Evolutionary conservation across 179 eudicot genomes (phyloP).

Genomic region (Amaranthus tricolor): DNA sequence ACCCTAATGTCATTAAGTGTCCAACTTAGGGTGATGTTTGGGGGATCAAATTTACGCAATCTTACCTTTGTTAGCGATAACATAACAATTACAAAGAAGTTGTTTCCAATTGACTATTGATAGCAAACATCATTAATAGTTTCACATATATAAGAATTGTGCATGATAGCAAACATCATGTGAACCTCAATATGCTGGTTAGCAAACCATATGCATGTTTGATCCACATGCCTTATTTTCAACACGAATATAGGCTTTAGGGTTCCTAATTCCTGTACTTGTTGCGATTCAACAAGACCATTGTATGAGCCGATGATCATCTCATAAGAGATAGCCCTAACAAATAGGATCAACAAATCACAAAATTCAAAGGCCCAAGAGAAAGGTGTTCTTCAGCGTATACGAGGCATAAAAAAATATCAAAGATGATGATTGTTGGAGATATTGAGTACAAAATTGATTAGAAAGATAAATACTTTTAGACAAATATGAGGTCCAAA

Average conservation of each 20-base stretch:
- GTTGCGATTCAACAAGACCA: not conserved
- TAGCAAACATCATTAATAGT: too few relatives aligned
- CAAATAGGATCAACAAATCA: constrained; percentile 1
- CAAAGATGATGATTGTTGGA: not conserved
- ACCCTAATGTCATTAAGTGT: too few relatives aligned
- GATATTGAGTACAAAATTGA: not conserved
- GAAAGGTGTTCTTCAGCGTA: not conserved
- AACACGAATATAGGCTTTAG: not conserved
- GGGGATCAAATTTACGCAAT: too few relatives aligned
- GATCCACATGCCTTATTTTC: not conserved
- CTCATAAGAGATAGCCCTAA: not conserved
- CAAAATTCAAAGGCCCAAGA: not conserved
- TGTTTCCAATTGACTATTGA: too few relatives aligned
- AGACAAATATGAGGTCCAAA: not conserved
- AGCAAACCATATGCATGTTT: constrained; percentile 1
- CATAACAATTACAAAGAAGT: too few relatives aligned
- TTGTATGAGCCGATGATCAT: not conserved
- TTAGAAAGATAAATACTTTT: not conserved
- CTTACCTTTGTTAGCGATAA: too few relatives aligned
- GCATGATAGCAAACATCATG: too few relatives aligned
- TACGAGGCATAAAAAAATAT: not conserved
- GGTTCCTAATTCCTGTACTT: constrained; percentile 2
- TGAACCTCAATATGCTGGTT: too few relatives aligned
- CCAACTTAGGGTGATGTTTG: too few relatives aligned
- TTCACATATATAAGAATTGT: too few relatives aligned